Evolutionary conservation across 768 basidiomycete genomes (phyloP), one percentile per base, ranked within the genome.

Genomic region (Mycena filopes): DNA sequence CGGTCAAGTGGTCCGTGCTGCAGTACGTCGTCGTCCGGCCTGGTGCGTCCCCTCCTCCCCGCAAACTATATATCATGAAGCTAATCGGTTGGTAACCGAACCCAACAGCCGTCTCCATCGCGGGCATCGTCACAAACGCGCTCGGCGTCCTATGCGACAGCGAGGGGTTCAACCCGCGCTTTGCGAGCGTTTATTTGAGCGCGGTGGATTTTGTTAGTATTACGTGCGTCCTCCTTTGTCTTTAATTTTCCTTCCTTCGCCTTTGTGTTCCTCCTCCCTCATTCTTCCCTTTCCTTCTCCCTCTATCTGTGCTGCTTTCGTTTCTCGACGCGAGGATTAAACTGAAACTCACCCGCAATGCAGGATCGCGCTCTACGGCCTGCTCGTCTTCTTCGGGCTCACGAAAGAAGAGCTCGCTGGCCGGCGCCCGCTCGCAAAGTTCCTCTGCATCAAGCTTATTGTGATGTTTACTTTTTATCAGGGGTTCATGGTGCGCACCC

Each of bases 401-500:
- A 93, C 88, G 49, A 86, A 89, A 58, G 89, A 92, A 18, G 95
- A 96, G 70, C 84, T 97, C 11, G 80, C 73, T 54, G 93, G 90
- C 42, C 84, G 87, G 16, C 83, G 90, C 25, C 96, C 95, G 40
- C 79, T 96, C 42, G 87, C 90, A 16, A 96, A 96, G 80, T 97
- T 97, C 76, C 71, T 96, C 65, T 80, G 88, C 11, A 95, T 97
- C 82, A 96, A 96, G 76, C 79, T 93, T 26, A 91, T 94, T 50
- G 91, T 95, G 45, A 89, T 94, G 87, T 89, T 92, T 75, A 95
- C 94, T 0, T 96, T 95, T 76, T 97, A 96, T 75, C 95, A 96
- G 71, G 81, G 85, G 0, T 91, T 94, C 70, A 76, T 93, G 45
- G 89, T 92, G 71, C 63, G 89, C 78, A 23, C 7, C 26, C 11